These are phyloP conservation scores for Cercospora nicotianae DNA, from an alignment of 2,329 filamentous ascomycete species.

Conservation along the genomic window DNA sequence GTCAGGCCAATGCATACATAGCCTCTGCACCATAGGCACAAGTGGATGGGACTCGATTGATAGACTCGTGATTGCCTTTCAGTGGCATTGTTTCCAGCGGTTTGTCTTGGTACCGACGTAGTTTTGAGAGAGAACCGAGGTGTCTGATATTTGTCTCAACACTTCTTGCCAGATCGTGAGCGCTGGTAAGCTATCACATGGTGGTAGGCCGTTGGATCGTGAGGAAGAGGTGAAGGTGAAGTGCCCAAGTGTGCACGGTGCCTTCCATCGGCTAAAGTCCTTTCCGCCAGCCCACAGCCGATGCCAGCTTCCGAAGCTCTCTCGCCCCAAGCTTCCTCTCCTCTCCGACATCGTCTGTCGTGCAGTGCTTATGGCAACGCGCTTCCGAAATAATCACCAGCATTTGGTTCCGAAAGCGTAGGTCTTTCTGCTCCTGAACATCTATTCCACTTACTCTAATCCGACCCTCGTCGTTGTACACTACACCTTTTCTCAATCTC, in stretches of 20 bases:
- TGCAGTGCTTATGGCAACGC: background rate
- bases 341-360: slow-evolving; percentile 4
- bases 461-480: background rate
- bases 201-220: background rate
- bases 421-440: background rate
- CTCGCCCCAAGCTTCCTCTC: background rate
- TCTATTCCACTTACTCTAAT: background rate
- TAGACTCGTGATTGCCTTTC: background rate
- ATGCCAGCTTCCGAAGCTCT: background rate
- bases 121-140: background rate
- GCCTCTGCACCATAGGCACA: background rate
- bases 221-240: background rate
- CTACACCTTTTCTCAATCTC: background rate
- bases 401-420: background rate
- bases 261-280: background rate
- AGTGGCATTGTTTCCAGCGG: background rate
- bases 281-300: background rate
- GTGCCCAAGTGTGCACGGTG: background rate
- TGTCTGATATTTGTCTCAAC: background rate
- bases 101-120: background rate
- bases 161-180: background rate
- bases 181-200: no score
- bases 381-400: background rate
- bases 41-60: background rate
- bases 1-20: background rate